phyloP scores from a whole-genome alignment of 2,329 filamentous ascomycete genomes.

The Colletotrichum sp. region DNA sequence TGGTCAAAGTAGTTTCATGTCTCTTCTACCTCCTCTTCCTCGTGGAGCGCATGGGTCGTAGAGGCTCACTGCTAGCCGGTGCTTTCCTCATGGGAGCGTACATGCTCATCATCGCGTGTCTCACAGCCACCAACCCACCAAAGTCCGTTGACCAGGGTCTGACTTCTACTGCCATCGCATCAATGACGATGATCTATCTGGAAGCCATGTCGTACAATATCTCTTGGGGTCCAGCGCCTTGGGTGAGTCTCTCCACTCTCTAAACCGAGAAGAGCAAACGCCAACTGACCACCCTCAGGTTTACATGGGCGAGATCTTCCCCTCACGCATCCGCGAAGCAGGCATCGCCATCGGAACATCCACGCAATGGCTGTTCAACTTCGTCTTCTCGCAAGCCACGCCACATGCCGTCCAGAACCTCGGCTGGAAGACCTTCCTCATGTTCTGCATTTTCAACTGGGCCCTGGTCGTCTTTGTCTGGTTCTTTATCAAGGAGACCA shows the following conservation, averaged over 20 bases:
- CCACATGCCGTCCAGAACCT: constrained; percentile 52
- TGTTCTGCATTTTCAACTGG: constrained; percentile 55
- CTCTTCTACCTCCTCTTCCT: constrained; percentile 49
- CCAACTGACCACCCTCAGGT: constrained; percentile 29
- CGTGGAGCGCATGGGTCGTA: constrained; percentile 54
- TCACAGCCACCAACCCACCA: constrained; percentile 50
- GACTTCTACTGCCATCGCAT: constrained; percentile 47
- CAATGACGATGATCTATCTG: constrained; percentile 54
- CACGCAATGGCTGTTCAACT: constrained; percentile 58
- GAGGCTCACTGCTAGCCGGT: constrained; percentile 51
- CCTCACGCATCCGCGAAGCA: constrained; percentile 52
- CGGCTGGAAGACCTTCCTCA: constrained; percentile 53
- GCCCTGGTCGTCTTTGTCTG: constrained; percentile 47
- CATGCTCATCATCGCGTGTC: constrained; percentile 57
- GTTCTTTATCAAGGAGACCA: constrained; percentile 49
- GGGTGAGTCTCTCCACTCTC: constrained; percentile 32
- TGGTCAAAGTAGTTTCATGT: constrained; percentile 55
- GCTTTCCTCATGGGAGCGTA: constrained; percentile 55
- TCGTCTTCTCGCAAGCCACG: constrained; percentile 52
- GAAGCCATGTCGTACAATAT: constrained; percentile 58
- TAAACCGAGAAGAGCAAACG: not conserved
- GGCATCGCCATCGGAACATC: constrained; percentile 54
- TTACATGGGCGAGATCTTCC: constrained; percentile 56
- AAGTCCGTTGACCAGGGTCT: constrained; percentile 28
- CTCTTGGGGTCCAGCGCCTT: constrained; percentile 57